Evolutionary conservation across 306 rosid genomes (phyloP), one percentile per base, ranked within the genome.

Genomic region (Inga leiocalycina): DNA sequence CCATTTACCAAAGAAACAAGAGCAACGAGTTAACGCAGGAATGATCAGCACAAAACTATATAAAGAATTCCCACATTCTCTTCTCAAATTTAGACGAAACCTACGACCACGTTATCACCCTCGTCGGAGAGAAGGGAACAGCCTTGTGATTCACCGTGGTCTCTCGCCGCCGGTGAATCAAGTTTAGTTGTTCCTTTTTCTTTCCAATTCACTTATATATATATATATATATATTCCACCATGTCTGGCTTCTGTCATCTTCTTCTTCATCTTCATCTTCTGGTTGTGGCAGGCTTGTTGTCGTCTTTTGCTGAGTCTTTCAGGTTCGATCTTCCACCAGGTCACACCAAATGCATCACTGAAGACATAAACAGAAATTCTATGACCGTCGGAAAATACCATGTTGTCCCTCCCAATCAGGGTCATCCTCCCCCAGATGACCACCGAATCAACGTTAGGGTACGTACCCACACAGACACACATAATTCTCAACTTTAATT

Each of bases 381-480:
- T 56, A 79, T 94, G 91, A 81, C 92, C 1, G 88, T 92, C 46
- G 96, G 94, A 0, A 92, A 87, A 43, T 92, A 94, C 91, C 43
- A 56, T 77, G 54, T 94, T 56, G 61, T 90, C 65, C 84, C 85
- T 74, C 87, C 87, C 44, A 77, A 75, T 41, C 85, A 81, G 44
- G 90, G 73, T 64, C 88, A 85, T 0, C 97, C 92, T 24, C 0
- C 84, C 12, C 90, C 91, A 0, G 78, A 81, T 48, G 70, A 88
- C 0, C 94, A 87, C 79, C 91, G 71, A 45, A 35, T 94, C 88
- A 88, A 83, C 17, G 91, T 87, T 56, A 82, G 92, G 91, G 95
- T 94, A 83, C 43, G 51, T 17, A 2, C 59, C 6, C 5, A 14
- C 19, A 1, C 51, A 46, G 13, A 46, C 12, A 46, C 12, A 8